Base-by-base conservation (phyloP, 2,329 filamentous ascomycete species). In the Fusarium irregulare region DNA sequence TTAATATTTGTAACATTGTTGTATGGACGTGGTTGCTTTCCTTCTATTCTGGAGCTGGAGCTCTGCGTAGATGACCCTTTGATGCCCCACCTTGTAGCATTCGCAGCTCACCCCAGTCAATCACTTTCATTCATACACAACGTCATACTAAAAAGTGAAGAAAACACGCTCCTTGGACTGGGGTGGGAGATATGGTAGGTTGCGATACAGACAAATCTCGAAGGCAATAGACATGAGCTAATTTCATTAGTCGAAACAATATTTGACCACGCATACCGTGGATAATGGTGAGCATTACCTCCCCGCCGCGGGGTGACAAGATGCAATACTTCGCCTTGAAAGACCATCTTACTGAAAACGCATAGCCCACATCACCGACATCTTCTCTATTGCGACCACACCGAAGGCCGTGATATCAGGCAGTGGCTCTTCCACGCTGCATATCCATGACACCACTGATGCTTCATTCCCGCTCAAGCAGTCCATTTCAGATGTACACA, bases 251-350 rank as follows among this genome's bases (percentile, higher is more conserved):
- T 99, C 96, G 59, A 98, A 98, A 84, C 96, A 98, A 91, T 99
- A 98, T 80, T 88, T 99, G 68, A 97, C 95, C 76, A 92, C 92
- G 73, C 93, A 97, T 80, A 95, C 94, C 45, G 89, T 97, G 79
- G 92, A 97, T 79, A 88, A 94, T 84, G 94, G 93, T 93, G 79
- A 79, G 84, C 77, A 56, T 55, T 42, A 78, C 76, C 78, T 79
- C 66, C 73, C 78, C 68, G 78, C 74, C 59, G 75, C 59, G 56
- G 56, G 64, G 46, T 27, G 54, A 64, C 37, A 34, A 66, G 44
- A 49, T 48, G 64, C 56, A 56, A 53, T 61, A 63, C 34, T 37
- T 59, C 56, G 55, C n/a, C 34, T 59, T 63, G 55, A 53, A 58
- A 23, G 40, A 47, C 18, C 40, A 70, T 45, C 57, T 57, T 63